Evolutionary conservation across 1,284 basidiomycete genomes (phyloP).

Genomic region (Ceratobasidium sp.): DNA sequence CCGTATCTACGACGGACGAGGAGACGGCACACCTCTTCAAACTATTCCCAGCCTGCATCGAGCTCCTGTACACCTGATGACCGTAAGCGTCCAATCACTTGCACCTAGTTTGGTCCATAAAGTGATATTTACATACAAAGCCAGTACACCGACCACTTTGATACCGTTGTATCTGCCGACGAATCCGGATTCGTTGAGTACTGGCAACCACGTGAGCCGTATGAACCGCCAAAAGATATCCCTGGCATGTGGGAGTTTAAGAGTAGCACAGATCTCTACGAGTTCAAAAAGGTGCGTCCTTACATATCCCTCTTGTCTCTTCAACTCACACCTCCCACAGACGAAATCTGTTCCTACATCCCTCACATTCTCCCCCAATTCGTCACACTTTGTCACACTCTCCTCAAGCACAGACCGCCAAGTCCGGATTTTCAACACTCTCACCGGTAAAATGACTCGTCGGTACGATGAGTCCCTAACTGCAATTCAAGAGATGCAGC

Average conservation of each 20-base stretch:
- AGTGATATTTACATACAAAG: constrained; percentile 44
- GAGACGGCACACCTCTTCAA: constrained; percentile 82
- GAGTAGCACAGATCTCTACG: constrained; percentile 93
- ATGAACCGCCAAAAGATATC: constrained; percentile 83
- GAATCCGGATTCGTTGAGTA: constrained; percentile 97
- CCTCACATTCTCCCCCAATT: constrained; percentile 91
- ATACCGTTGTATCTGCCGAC: constrained; percentile 95
- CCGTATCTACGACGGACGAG: constrained; percentile 93
- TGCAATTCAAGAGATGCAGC: constrained; percentile 97
- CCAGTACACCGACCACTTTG: constrained; percentile 91
- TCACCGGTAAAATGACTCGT: constrained; percentile 89
- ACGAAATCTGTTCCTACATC: constrained; percentile 92
- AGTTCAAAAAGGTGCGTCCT: constrained; percentile 93
- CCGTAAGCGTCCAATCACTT: constrained; percentile 67
- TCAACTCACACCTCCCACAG: constrained; percentile 62
- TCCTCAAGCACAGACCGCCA: constrained; percentile 91
- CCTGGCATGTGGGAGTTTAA: constrained; percentile 92
- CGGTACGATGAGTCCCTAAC: constrained; percentile 95
- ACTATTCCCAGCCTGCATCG: constrained; percentile 84
- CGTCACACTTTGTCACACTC: constrained; percentile 89
- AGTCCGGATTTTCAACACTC: constrained; percentile 93
- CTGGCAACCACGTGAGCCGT: constrained; percentile 92
- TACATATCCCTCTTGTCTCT: neutral
- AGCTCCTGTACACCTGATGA: constrained; percentile 91
- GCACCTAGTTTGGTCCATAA: constrained; percentile 18